Conservation (phyloP, 108 stramenopile genomes). For the Cyclotella distinguenda region DNA sequence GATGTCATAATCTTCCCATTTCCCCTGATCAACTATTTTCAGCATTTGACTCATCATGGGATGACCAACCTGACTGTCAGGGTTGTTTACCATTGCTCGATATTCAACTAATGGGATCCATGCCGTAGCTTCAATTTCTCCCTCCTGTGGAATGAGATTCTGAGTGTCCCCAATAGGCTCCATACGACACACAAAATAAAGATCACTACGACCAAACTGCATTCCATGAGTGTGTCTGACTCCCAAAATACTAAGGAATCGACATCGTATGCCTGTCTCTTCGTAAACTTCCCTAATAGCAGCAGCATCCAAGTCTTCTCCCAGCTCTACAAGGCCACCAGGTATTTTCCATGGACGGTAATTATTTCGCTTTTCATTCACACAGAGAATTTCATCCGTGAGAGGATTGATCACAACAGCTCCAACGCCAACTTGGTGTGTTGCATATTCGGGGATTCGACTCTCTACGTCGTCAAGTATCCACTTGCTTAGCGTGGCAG, state of each 20-base stretch:
- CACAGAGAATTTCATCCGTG: constrained; percentile 69
- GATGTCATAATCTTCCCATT: constrained; percentile 41
- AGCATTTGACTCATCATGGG: constrained; percentile 77
- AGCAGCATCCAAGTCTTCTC: constrained; percentile 77
- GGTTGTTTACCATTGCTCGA: constrained; percentile 56
- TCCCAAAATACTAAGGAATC: constrained; percentile 63
- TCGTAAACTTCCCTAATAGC: constrained; percentile 84
- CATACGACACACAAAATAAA: constrained; percentile 74
- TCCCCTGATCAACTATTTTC: constrained; percentile 48
- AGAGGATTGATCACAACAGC: constrained; percentile 62
- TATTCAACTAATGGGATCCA: constrained; percentile 74
- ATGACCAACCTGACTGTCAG: constrained; percentile 52
- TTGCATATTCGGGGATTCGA: constrained; percentile 74
- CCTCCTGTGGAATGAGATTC: constrained; percentile 59
- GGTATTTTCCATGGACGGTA: constrained; percentile 88
- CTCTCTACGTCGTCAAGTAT: constrained; percentile 41
- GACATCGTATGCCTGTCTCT: constrained; percentile 82
- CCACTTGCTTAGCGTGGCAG: constrained; percentile 63
- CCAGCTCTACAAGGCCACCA: constrained; percentile 77
- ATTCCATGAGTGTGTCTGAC: constrained; percentile 83
- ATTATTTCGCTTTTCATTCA: constrained; percentile 70
- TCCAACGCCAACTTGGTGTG: constrained; percentile 74
- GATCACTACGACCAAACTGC: constrained; percentile 69
- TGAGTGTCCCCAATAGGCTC: constrained; percentile 69
- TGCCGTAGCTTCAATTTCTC: constrained; percentile 64